Evolutionary conservation across 257 asterid genomes (phyloP).

Genomic region (Lycium barbarum): DNA sequence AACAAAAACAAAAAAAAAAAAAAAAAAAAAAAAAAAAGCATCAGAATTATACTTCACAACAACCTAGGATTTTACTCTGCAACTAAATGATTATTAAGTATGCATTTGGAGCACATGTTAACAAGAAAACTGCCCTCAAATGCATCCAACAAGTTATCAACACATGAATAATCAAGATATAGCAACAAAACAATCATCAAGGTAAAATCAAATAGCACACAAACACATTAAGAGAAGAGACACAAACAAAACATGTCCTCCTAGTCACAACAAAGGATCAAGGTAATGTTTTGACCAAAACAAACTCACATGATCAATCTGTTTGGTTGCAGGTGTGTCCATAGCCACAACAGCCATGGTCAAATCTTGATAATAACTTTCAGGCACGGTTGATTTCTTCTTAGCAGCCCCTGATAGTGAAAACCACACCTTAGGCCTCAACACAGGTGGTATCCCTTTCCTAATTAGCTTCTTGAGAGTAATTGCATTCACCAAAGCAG

Average conservation of each 20-base stretch:
- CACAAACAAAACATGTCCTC: neutral
- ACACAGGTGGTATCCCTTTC: slow-evolving; percentile 88
- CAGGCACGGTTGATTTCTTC: slow-evolving; percentile 98
- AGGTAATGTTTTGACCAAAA: neutral
- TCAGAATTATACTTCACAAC: neutral
- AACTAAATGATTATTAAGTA: neutral
- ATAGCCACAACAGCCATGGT: slow-evolving; percentile 72
- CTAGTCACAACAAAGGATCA: neutral
- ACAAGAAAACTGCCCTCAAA: neutral
- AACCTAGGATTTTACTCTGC: neutral
- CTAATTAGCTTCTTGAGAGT: slow-evolving; percentile 88
- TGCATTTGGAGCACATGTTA: neutral
- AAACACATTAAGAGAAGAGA: neutral
- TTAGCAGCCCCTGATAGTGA: slow-evolving; percentile 94
- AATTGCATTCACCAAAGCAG: slow-evolving; percentile 77
- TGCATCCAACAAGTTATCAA: neutral
- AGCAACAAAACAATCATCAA: neutral
- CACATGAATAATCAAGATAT: neutral
- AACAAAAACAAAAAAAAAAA: too few relatives aligned
- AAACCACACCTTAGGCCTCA: slow-evolving; percentile 96
- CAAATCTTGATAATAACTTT: slow-evolving; percentile 84
- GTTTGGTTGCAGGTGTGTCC: slow-evolving; percentile 92
- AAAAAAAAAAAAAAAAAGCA: too few relatives aligned
- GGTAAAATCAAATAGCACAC: neutral
- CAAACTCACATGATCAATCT: slow-evolving; percentile 94